Base-by-base conservation (phyloP, 2,329 filamentous ascomycete genomes). In the Verticillium longisporum region DNA sequence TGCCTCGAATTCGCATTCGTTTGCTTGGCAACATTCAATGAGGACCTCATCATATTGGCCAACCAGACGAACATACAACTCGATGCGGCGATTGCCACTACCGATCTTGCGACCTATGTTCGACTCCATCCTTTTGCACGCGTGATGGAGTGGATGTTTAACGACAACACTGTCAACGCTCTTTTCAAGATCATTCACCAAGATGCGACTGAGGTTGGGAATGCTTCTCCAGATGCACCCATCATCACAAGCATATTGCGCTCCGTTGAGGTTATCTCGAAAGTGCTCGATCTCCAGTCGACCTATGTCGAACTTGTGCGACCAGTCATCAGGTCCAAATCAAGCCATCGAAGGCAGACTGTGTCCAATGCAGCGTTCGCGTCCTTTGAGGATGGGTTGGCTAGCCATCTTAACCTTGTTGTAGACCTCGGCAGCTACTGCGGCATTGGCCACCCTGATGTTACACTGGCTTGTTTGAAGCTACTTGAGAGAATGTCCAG, bases 131-230 rank as follows among this genome's bases (percentile, higher is more conserved):
- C 96, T 0, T 99, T 98, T 70, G 88, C 91, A 3, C 87, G 96
- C 62, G 88, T 96, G 15, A 97, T 98, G 90, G 95, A 99, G 71
- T 98, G 95, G 92, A 85, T 99, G 75, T 97, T 96, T 74, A 97
- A 96, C 71, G 91, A 96, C 69, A 91, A 89, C 65, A 91, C 97
- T 26, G 86, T 96, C 68, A 85, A 84, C 65, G 85, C 88, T 14
- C 77, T 99, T 1, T 94, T 97, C 73, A 82, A 85, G 61, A 85
- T 89, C 11, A 85, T 95, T 34, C 90, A 94, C 66, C 89, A 96
- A 71, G 86, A 94, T 66, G 77, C 88, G 15, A 79, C 83, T 7
- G 87, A 90, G 62, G 83, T 97, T 53, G 86, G 90, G 63, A 87
- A 85, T 67, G 85, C 91, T 11, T 78, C 87, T 4, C 85, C 88